Conservation (phyloP, 805 yeast species). For the Diddensiella caesifluorescens region DNA sequence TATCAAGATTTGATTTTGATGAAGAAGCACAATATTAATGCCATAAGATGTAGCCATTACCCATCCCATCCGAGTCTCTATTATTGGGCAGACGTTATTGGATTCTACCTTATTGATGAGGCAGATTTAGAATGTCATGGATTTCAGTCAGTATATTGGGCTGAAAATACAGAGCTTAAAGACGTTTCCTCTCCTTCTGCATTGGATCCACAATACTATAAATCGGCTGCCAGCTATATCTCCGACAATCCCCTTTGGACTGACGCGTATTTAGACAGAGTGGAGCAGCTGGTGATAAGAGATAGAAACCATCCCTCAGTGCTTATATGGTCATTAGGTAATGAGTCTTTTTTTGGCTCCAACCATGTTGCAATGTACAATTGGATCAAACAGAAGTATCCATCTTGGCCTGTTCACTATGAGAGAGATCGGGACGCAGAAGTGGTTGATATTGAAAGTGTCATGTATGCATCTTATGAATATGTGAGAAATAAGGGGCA, state of each 20-base stretch:
- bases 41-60: slow-evolving; percentile 36
- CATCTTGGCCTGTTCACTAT: slow-evolving; percentile 34
- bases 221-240: slow-evolving; percentile 25
- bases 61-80: slow-evolving; percentile 35
- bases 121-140: slow-evolving; percentile 39
- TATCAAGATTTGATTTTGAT: slow-evolving; percentile 31
- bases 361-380: slow-evolving; percentile 33
- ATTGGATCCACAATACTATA: slow-evolving; percentile 12
- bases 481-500: slow-evolving; percentile 24
- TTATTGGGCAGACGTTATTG: slow-evolving; percentile 31
- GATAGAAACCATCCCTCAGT: slow-evolving; percentile 35
- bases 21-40: slow-evolving; percentile 36
- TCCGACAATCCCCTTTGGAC: slow-evolving; percentile 33
- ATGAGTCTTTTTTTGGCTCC: slow-evolving; percentile 35
- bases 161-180: neutral
- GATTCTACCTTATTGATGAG: slow-evolving; percentile 36
- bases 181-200: slow-evolving; percentile 6
- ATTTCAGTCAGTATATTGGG: slow-evolving; percentile 15
- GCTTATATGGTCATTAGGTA: slow-evolving; percentile 38
- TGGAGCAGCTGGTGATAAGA: slow-evolving; percentile 30
- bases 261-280: slow-evolving; percentile 35
- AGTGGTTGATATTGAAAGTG: slow-evolving; percentile 29
- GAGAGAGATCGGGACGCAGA: slow-evolving; percentile 28
- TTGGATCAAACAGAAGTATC: slow-evolving; percentile 26
- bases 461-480: slow-evolving; percentile 33